phyloP scores from a whole-genome alignment of 805 yeast species.

The Kazachstania taianensis region DNA sequence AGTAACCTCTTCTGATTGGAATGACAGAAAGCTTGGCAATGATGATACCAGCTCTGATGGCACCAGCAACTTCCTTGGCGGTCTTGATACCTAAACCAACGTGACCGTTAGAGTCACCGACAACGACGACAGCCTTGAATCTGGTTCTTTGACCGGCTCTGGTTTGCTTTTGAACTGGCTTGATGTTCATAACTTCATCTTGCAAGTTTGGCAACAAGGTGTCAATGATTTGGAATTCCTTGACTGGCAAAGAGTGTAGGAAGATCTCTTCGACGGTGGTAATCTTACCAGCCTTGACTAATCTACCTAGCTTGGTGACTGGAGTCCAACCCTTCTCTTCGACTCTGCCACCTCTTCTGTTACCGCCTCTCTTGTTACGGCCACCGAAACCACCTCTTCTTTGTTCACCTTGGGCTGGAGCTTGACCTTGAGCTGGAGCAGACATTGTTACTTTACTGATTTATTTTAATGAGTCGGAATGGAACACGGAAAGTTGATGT shows the following conservation, averaged over 20 bases:
- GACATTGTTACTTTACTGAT: conserved; percentile 28
- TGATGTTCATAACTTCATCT: conserved; percentile 99
- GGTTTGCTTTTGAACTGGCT: conserved; percentile 99
- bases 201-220: conserved; percentile 87
- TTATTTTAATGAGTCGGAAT: conserved; percentile 32
- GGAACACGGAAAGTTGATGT: conserved; percentile 44
- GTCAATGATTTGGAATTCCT: conserved; percentile 99
- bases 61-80: conserved; percentile 99
- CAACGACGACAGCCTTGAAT: conserved; percentile 99
- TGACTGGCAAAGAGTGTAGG: conserved; percentile 98
- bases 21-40: conserved; percentile 97
- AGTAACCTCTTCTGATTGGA: conserved; percentile 99
- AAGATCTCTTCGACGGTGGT: conserved; percentile 94
- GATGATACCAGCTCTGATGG: conserved; percentile 99
- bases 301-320: conserved; percentile 99
- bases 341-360: conserved; percentile 65
- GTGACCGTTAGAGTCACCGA: conserved; percentile 99
- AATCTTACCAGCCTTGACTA: conserved; percentile 97
- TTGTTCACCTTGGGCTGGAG: conserved; percentile 22
- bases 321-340: conserved; percentile 99
- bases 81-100: conserved; percentile 99
- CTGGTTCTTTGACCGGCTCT: conserved; percentile 99
- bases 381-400: conserved; percentile 46
- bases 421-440: conserved; percentile 32
- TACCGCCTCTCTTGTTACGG: conserved; percentile 48